Conservation (phyloP, 1,284 basidiomycete genomes). For the Ganoderma lingzhi region DNA sequence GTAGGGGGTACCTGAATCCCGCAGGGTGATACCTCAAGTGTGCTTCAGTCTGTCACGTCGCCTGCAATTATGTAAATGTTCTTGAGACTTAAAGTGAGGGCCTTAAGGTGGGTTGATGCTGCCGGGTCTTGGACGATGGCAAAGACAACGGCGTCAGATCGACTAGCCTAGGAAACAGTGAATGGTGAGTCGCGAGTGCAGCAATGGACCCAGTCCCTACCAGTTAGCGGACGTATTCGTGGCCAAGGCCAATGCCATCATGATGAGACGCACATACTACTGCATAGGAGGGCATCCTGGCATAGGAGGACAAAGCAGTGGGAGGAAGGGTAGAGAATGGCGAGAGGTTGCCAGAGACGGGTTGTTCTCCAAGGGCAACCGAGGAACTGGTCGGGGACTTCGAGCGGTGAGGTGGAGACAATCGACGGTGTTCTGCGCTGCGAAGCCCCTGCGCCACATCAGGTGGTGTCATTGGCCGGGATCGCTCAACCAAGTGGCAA, state of each 20-base stretch:
- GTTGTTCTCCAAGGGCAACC: too few relatives aligned
- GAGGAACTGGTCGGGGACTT: background rate
- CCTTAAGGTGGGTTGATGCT: conserved; percentile 26
- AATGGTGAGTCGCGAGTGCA: background rate
- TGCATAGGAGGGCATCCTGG: conserved; percentile 30
- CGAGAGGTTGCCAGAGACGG: background rate
- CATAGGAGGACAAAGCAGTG: background rate
- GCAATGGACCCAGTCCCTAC: conserved; percentile 17
- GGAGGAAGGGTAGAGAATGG: background rate
- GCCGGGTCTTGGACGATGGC: conserved; percentile 36
- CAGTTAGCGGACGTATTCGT: conserved; percentile 26
- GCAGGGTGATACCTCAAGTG: conserved; percentile 31
- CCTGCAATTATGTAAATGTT: conserved; percentile 40
- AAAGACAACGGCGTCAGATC: conserved; percentile 19
- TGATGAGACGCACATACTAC: conserved; percentile 35
- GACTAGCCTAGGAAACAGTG: background rate
- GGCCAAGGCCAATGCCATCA: conserved; percentile 35
- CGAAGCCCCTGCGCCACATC: too few relatives aligned
- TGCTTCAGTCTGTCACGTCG: conserved; percentile 34
- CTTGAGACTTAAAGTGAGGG: conserved; percentile 26
- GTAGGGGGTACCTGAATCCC: background rate
- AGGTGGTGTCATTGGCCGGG: too few relatives aligned
- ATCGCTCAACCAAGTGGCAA: too few relatives aligned
- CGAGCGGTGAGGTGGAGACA: background rate
- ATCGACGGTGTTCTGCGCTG: too few relatives aligned